Base-by-base conservation (phyloP, 441 rosid species). In the Gossypium davidsonii region DNA sequence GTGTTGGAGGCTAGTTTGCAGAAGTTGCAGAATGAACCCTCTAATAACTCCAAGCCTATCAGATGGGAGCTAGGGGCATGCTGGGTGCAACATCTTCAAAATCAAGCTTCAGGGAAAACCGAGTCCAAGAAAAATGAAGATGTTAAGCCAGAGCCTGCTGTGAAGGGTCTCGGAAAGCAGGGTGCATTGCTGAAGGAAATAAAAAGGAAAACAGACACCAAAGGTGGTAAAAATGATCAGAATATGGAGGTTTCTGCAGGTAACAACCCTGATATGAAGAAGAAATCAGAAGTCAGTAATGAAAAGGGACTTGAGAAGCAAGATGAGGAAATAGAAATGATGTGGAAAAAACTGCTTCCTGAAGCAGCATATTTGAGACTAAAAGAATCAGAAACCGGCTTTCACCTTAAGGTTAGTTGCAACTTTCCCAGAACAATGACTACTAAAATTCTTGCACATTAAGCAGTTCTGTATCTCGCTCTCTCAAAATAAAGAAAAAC, bases 41-140 rank as follows among this genome's bases (percentile, higher is more conserved):
- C 82, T 71, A 81, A 85, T 77, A 60, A 61, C 59, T 59, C 74
- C 76, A 77, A 77, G 77, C 77, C 89, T 73, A 90, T 90, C 78
- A 87, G 93, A 81, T 90, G 96, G 96, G 96, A 88, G 76, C 80
- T 88, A 59, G 96, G 96, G 78, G 96, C 93, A 53, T 88, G 93
- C 77, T 90, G 91, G 96, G 89, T 88, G 71, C 96, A 90, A 74
- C 96, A 88, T 83, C 76, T 90, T 74, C 93, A 88, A 83, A 88
- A 81, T 82, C 90, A 90, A 79, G 84, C 92, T 80, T 84, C 91
- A 12, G 94, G 88, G 74, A 93, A 89, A 86, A 86, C 71, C 42
- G 97, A 96, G 31, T 71, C 89, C 17, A 89, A 88, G 84, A 86
- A 83, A 80, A 78, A 82, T 73, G 97, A 91, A 88, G 93, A 89